phyloP scores from a whole-genome alignment of 2,329 filamentous ascomycete genomes.

The Botrytis fabae region DNA sequence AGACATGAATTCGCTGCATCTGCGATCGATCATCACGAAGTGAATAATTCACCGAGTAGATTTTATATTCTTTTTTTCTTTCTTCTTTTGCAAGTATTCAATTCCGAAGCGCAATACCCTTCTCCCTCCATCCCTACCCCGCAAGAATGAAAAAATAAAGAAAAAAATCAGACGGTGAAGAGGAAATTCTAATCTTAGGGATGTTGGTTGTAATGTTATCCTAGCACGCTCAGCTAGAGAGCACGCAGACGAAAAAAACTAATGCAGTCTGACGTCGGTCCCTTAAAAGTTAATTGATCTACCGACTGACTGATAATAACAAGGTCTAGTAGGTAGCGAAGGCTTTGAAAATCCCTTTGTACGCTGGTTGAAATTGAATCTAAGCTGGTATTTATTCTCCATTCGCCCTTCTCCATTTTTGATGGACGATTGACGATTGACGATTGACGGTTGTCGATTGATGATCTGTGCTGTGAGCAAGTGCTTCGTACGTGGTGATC shows the following conservation, averaged over 20 bases:
- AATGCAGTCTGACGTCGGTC: conserved; percentile 8
- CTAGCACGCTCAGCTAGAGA: too few relatives aligned
- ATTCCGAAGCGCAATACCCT: not conserved
- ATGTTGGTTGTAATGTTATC: too few relatives aligned
- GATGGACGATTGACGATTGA: not conserved
- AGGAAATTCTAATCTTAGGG: not conserved
- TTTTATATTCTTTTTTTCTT: not conserved
- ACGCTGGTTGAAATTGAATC: not conserved
- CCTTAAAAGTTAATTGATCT: not conserved
- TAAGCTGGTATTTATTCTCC: not conserved
- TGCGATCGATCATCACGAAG: not conserved
- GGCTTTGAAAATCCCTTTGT: not conserved
- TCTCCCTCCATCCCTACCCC: not conserved
- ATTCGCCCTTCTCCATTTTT: not conserved
- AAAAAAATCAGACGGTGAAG: not conserved
- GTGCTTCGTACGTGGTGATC: too few relatives aligned
- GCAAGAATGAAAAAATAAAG: not conserved
- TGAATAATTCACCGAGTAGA: not conserved
- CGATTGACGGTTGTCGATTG: not conserved
- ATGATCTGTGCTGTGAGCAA: not conserved
- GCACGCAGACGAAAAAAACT: not conserved
- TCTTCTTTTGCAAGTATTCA: too few relatives aligned
- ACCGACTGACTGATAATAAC: too few relatives aligned
- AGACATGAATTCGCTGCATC: not conserved
- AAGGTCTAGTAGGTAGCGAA: not conserved